A percentile compares a stretch with the other conserved stretches of the same genome.
Evolutionary conservation across 345 rosid species (phyloP).

Genomic region (Eucalyptus fibrosa): DNA sequence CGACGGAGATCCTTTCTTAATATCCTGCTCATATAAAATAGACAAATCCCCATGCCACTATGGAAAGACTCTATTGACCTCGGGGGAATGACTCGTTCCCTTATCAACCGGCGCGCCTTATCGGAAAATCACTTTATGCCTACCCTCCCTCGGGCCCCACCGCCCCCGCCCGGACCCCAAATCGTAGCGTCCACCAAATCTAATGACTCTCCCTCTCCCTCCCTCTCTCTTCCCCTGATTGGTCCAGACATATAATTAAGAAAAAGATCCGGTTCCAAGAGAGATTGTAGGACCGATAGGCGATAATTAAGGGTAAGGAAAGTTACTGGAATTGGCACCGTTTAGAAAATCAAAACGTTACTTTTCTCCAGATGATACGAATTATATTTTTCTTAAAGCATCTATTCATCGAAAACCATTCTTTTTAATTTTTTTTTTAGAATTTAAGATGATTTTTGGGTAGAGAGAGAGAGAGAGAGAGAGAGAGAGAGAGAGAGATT

Average conservation of each 20-base stretch:
- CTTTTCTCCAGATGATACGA: not conserved
- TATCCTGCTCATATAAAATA: not conserved
- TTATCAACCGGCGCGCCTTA: not conserved
- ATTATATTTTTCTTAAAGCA: not conserved
- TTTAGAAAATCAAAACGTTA: not conserved
- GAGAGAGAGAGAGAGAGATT: too few relatives aligned
- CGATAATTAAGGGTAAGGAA: not conserved
- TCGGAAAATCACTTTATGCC: not conserved
- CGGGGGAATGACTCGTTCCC: not conserved
- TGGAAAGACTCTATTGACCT: not conserved
- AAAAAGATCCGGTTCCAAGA: not conserved
- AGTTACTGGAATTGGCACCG: not conserved
- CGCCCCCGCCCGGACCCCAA: not conserved
- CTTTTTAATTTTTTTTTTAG: not conserved
- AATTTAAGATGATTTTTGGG: not conserved
- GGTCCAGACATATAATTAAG: not conserved
- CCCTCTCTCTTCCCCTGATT: not conserved
- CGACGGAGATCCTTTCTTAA: not conserved
- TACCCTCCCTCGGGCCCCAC: not conserved
- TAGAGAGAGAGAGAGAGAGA: too few relatives aligned
- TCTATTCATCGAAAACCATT: not conserved
- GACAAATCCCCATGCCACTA: not conserved
- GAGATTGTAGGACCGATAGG: not conserved
- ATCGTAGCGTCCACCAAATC: not conserved
- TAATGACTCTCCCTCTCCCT: not conserved